Conservation (phyloP, 2,329 filamentous ascomycete species). For the Decorospora gaudefroyi region DNA sequence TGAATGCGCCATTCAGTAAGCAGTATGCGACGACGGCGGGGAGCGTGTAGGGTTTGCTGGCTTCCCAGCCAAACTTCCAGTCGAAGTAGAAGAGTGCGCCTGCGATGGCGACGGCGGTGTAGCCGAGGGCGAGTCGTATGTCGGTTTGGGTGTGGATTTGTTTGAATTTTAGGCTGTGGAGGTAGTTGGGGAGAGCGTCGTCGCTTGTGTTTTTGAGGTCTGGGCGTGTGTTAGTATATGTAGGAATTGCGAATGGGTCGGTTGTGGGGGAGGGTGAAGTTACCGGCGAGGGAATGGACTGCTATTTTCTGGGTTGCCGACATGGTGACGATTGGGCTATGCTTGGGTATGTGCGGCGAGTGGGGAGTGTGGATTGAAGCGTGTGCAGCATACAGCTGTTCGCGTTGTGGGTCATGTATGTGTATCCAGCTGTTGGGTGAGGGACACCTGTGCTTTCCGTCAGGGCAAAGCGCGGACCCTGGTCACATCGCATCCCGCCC, state of each 20-base stretch:
- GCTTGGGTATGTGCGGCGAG: not conserved
- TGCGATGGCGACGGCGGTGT: constrained; percentile 76
- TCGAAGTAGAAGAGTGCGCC: constrained; percentile 88
- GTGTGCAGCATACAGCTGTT: constrained; percentile 15
- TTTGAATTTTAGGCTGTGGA: constrained; percentile 82
- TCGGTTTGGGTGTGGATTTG: constrained; percentile 82
- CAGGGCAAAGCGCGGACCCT: constrained; percentile 40
- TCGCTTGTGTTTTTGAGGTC: constrained; percentile 97
- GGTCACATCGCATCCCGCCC: constrained; percentile 30
- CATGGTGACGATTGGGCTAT: no score
- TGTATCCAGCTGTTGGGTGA: constrained; percentile 27
- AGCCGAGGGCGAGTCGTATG: constrained; percentile 81
- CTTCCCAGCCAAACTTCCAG: constrained; percentile 87
- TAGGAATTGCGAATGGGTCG: constrained; percentile 6
- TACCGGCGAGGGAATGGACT: constrained; percentile 70
- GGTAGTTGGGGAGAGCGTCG: constrained; percentile 91
- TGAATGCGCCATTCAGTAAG: constrained; percentile 74
- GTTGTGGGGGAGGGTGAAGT: not conserved
- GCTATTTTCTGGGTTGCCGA: constrained; percentile 59
- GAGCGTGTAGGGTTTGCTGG: constrained; percentile 79
- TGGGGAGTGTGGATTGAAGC: no score
- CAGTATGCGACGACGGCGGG: constrained; percentile 80
- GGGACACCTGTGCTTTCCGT: constrained; percentile 47
- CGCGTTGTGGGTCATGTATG: constrained; percentile 3
- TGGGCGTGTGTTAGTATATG: constrained; percentile 47